Percentiles rank a stretch among this genome's conserved stretches.
These are phyloP conservation scores for Terfezia boudieri DNA, from an alignment of 495 filamentous ascomycete species.

Conservation along the genomic window DNA sequence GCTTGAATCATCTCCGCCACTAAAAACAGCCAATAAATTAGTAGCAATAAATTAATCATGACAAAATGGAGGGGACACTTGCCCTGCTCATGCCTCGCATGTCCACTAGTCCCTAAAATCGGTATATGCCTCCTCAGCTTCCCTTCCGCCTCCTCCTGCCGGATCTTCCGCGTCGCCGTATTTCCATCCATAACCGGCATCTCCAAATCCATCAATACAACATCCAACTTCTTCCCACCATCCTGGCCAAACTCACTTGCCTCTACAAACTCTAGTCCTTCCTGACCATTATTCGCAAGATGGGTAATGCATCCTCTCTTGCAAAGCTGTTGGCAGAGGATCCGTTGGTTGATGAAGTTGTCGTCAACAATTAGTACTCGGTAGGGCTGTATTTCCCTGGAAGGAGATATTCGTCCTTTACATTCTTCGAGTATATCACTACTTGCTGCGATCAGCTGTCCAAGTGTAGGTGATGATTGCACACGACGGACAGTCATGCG, in stretches of 20 bases:
- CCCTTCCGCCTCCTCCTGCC: constrained; percentile 33
- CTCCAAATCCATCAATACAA: constrained; percentile 65
- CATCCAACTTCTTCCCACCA: constrained; percentile 27
- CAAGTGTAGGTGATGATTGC: no score
- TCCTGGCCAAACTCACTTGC: constrained; percentile 11
- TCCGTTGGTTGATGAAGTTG: no score
- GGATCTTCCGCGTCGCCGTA: constrained; percentile 41
- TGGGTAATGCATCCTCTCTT: constrained; percentile 35
- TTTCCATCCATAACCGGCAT: constrained; percentile 73
- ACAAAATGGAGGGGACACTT: background rate
- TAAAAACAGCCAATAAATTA: background rate
- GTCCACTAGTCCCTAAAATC: constrained; percentile 58
- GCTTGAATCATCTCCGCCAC: constrained; percentile 37
- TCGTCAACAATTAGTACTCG: no score
- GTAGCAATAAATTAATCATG: background rate
- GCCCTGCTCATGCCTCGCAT: constrained; percentile 43
- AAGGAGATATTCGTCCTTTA: no score
- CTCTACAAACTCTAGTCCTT: constrained; percentile 40
- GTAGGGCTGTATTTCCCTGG: no score
- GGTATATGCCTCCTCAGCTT: constrained; percentile 33
- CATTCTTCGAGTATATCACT: no score
- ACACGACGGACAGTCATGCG: no score
- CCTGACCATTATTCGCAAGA: constrained; percentile 45
- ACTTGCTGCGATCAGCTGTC: no score
- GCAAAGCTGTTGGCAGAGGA: no score